Evolutionary conservation across 176 grass and related monocot species (phyloP).

Genomic region (Pontederia paniculata): DNA sequence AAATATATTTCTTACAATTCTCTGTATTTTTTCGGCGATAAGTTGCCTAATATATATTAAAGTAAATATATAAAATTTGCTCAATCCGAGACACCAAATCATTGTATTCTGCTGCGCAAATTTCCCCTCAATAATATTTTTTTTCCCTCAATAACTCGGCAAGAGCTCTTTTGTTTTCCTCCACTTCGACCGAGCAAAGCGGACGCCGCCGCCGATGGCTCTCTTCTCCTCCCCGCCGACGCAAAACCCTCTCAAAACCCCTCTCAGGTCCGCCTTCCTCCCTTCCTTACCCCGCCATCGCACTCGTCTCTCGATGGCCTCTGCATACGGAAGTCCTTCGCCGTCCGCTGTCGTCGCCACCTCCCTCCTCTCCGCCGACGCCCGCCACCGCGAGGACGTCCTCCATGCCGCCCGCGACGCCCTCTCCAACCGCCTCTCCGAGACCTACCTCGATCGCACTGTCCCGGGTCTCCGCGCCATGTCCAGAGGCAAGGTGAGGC

Average conservation of each 20-base stretch:
- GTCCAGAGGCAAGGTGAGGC: conserved; percentile 68
- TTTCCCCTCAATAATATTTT: no score
- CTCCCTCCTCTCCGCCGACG: conserved; percentile 45
- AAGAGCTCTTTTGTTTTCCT: neutral
- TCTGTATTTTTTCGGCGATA: no score
- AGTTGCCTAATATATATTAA: no score
- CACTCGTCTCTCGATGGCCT: conserved; percentile 8
- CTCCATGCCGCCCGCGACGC: conserved; percentile 33
- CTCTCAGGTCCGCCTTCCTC: conserved; percentile 1
- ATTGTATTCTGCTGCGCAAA: no score
- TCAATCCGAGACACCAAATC: no score
- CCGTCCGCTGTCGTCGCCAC: neutral
- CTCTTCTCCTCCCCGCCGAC: neutral
- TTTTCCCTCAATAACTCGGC: neutral
- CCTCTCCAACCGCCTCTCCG: conserved; percentile 64
- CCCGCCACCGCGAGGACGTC: conserved; percentile 40
- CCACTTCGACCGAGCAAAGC: neutral
- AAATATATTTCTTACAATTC: no score
- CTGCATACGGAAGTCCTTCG: conserved; percentile 6
- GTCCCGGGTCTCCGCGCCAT: conserved; percentile 50
- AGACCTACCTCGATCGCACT: conserved; percentile 61
- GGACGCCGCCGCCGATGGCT: neutral
- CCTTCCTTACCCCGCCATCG: neutral
- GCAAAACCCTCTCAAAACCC: conserved; percentile 21
- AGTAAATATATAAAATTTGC: no score